phyloP scores from a whole-genome alignment of 2,329 filamentous ascomycete species.

The Nothophoma quercina region DNA sequence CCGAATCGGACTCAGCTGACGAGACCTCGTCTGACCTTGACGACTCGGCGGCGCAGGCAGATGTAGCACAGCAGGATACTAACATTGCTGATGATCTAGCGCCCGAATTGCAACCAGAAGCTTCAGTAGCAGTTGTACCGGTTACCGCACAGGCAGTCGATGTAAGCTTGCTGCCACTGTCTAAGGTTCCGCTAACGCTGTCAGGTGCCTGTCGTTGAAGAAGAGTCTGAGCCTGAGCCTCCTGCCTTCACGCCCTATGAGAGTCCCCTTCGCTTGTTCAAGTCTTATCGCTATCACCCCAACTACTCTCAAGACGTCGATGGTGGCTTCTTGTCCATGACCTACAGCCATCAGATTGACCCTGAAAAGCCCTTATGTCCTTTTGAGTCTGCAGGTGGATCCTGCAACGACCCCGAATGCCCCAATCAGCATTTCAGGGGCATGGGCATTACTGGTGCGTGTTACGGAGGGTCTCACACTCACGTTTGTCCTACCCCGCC shows the following conservation, averaged over 20 bases:
- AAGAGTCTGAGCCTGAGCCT: slow-evolving; percentile 24
- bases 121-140: slow-evolving; percentile 3
- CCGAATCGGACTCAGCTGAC: slow-evolving; percentile 29
- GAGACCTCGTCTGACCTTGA: slow-evolving; percentile 26
- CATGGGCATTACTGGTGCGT: slow-evolving; percentile 79
- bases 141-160: slow-evolving; percentile 17
- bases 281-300: slow-evolving; percentile 89
- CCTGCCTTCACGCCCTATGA: slow-evolving; percentile 71
- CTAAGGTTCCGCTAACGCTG: slow-evolving; percentile 24
- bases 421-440: slow-evolving; percentile 80
- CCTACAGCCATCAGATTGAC: slow-evolving; percentile 92
- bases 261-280: slow-evolving; percentile 83
- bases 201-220: slow-evolving; percentile 22
- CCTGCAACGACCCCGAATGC: slow-evolving; percentile 79
- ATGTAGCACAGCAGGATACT: slow-evolving; percentile 17
- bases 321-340: slow-evolving; percentile 85
- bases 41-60: slow-evolving; percentile 11
- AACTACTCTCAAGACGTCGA: slow-evolving; percentile 72
- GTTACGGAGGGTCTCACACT: slow-evolving; percentile 26
- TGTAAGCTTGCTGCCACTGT: slow-evolving; percentile 29
- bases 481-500: slow-evolving; percentile 40
- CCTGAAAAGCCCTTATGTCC: slow-evolving; percentile 76
- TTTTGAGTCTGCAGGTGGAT: slow-evolving; percentile 72
- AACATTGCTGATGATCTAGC: slow-evolving; percentile 50
- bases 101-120: slow-evolving; percentile 47